Evolutionary conservation across 768 basidiomycete genomes (phyloP).

Genomic region (Chalciporus piperatus): DNA sequence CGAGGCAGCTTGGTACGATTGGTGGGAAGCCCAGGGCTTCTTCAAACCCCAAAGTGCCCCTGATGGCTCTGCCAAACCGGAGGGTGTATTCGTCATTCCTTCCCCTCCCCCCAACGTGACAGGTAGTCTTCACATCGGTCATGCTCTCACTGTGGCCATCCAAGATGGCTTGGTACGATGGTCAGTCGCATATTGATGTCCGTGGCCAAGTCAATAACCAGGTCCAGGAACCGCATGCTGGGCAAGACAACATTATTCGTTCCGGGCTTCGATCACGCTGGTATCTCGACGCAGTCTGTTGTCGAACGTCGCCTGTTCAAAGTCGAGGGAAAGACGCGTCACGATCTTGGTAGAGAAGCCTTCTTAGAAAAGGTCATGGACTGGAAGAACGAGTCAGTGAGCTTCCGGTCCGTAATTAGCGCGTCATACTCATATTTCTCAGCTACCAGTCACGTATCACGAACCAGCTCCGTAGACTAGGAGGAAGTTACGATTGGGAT

Average conservation of each 20-base stretch:
- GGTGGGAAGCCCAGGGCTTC: conserved; percentile 92
- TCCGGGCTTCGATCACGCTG: conserved; percentile 97
- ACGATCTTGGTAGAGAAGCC: conserved; percentile 91
- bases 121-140: conserved; percentile 92
- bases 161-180: conserved; percentile 90
- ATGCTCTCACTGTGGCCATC: conserved; percentile 87
- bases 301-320: conserved; percentile 93
- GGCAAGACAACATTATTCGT: conserved; percentile 87
- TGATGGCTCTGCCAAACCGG: conserved; percentile 56
- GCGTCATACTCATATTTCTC: neutral
- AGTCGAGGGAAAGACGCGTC: conserved; percentile 73
- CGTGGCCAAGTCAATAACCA: neutral
- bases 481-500: conserved; percentile 94
- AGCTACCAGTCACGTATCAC: conserved; percentile 95
- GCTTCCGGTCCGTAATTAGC: neutral
- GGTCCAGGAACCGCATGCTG: conserved; percentile 86
- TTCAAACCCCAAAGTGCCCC: conserved; percentile 71
- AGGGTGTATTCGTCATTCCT: conserved; percentile 81
- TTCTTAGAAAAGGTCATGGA: conserved; percentile 90
- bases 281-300: conserved; percentile 96
- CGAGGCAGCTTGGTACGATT: conserved; percentile 96
- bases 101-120: conserved; percentile 97
- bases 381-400: conserved; percentile 92
- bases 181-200: conserved; percentile 39
- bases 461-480: conserved; percentile 81